phyloP scores from a whole-genome alignment of 306 rosid genomes.

The Casuarina glauca region DNA sequence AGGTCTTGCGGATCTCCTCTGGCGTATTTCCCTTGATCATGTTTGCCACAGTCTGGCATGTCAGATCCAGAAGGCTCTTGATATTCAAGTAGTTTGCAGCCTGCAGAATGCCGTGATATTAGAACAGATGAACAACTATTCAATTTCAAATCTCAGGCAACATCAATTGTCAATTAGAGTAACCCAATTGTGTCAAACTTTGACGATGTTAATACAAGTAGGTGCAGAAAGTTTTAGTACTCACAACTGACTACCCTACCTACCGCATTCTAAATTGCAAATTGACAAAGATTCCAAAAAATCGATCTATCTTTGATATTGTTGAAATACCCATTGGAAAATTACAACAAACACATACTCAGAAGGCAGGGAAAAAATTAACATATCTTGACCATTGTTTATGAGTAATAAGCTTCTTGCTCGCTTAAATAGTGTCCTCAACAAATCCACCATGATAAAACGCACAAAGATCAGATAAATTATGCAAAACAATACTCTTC shows the following conservation, averaged over 20 bases:
- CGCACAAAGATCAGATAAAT: not conserved
- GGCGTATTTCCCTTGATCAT: constrained; percentile 87
- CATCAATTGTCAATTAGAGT: not conserved
- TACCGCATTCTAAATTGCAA: not conserved
- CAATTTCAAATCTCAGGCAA: not conserved
- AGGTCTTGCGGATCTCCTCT: constrained; percentile 73
- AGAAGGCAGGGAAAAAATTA: too few relatives aligned
- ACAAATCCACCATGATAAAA: not conserved
- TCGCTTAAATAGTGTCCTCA: not conserved
- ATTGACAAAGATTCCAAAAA: not conserved
- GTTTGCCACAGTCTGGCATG: constrained; percentile 77
- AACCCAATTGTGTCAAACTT: too few relatives aligned
- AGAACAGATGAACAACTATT: not conserved
- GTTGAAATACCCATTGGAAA: too few relatives aligned
- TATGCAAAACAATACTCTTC: not conserved
- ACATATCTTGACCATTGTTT: not conserved
- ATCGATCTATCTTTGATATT: too few relatives aligned
- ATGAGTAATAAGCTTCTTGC: not conserved
- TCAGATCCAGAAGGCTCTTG: constrained; percentile 71
- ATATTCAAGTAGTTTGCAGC: constrained; percentile 85
- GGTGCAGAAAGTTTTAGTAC: too few relatives aligned
- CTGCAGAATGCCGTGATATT: constrained; percentile 27
- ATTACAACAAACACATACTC: too few relatives aligned
- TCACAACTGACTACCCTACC: too few relatives aligned
- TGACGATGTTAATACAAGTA: too few relatives aligned